A percentile compares a stretch with the other conserved stretches of the same genome.
Conservation (phyloP, 2,329 filamentous ascomycete genomes). For the Penicillium sp. region DNA sequence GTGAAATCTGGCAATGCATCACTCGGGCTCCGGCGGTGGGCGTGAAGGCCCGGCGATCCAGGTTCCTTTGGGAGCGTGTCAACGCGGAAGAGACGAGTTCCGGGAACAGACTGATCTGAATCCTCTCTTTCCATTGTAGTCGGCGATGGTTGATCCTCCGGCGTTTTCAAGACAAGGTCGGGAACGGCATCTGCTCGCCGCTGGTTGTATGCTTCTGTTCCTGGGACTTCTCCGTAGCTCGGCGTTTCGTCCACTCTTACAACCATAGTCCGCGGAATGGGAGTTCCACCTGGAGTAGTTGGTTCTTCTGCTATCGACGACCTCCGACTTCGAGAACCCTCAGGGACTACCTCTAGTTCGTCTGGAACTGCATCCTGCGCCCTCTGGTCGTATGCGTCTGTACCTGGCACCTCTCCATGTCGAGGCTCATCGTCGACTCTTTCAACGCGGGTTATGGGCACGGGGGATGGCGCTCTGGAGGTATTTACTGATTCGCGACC, state of each 20-base stretch:
- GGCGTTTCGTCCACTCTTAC: slow-evolving; percentile 59
- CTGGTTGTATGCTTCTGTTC: slow-evolving; percentile 55
- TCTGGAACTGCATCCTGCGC: slow-evolving; percentile 60
- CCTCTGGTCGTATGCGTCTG: slow-evolving; percentile 56
- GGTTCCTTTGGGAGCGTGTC: slow-evolving; percentile 34
- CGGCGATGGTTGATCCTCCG: slow-evolving; percentile 33
- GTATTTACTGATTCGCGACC: slow-evolving; percentile 41
- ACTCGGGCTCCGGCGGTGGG: slow-evolving; percentile 37
- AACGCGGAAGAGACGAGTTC: slow-evolving; percentile 43
- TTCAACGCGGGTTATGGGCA: slow-evolving; percentile 61
- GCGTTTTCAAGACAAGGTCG: slow-evolving; percentile 52
- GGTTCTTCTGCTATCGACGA: slow-evolving; percentile 37
- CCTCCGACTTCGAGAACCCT: slow-evolving; percentile 38
- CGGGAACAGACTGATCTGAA: slow-evolving; percentile 33
- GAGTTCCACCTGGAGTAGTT: slow-evolving; percentile 48
- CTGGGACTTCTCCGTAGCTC: slow-evolving; percentile 59
- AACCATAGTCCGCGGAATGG: slow-evolving; percentile 57
- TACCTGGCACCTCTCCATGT: slow-evolving; percentile 61
- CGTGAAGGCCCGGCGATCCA: slow-evolving; percentile 30
- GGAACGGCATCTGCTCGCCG: slow-evolving; percentile 57
- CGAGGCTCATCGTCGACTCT: slow-evolving; percentile 56
- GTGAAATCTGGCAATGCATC: slow-evolving; percentile 43
- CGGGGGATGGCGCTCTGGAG: slow-evolving; percentile 48
- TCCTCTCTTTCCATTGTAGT: slow-evolving; percentile 17
- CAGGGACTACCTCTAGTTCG: slow-evolving; percentile 57